Evolutionary conservation across 129 eudicot genomes (phyloP), one percentile per base, ranked within the genome.

Genomic region (Scalesia atractyloides): DNA sequence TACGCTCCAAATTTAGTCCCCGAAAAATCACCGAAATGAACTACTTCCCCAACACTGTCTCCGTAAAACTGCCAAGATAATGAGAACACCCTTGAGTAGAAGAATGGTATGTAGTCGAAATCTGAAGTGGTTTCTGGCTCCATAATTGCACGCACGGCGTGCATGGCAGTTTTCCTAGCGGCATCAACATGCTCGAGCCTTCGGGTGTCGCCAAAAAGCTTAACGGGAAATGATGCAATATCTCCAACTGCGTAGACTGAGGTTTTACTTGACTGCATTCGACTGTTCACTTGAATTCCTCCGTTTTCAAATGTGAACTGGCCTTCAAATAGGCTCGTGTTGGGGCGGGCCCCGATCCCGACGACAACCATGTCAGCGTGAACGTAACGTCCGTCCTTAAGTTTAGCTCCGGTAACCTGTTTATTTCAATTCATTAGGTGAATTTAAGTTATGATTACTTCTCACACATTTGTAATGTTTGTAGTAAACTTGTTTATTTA

Each of bases 11-110:
- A 81, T 14, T 81, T 83, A 33, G 71, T 75, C 30, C 94, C 97
- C 0, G 85, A 68, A 84, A 84, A 90, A 68, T 94, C 97, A 7
- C 97, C 99, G 24, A 94, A 94, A 80, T 94, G 96, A 64, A 90
- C 61, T 2, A 78, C 89, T 75, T 90, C 94, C 43, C 99, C 99
- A 2, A 52, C 77, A 65, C 83, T 90, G 70, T 94, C 97, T 15
- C 99, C 99, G 30, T 82, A 94, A 76, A 94, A 94, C 79, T 85
- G 96, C 99, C 99, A 94, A 39, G 99, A 86, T 56, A 94, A 74
- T 4, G 89, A 76, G 85, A 94, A 94, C 74, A 86, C 93, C 60
- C 96, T 39, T 14, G 99, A 94, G 78, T 94, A 94, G 82, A 94
- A 94, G 83, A 94, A 94, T 0, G 99, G 97, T 33, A 94, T 87